Evolutionary conservation across 2,329 filamentous ascomycete genomes (phyloP), one percentile per base, ranked within the genome.

Genomic region (Phialocephala subalpina): DNA sequence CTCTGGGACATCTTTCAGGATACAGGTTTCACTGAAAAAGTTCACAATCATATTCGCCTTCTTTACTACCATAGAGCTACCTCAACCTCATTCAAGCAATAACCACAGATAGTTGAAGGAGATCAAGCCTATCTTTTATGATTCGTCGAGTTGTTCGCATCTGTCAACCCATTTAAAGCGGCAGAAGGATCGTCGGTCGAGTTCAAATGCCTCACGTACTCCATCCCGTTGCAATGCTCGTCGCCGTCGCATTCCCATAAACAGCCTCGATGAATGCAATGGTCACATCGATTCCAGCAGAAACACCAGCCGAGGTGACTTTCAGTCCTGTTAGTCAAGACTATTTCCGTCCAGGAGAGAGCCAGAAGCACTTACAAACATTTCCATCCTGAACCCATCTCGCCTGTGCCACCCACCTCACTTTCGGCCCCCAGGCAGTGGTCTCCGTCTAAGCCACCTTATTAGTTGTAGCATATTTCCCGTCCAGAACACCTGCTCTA

Each of bases 351-450:
- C 29, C 29, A 33, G 14, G 1, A 36, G 36, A 20, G 12, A 20
- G 16, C 6, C 12, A 27, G 25, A 36, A 36, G 14, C 25, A 45
- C 45, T 40, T 25, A 88, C 89, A 92, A 8, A 91, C 78, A 65
- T 90, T 89, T 3, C 86, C 88, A 76, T 92, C 89, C 0, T 82
- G 79, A 0, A 90, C 85, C 86, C 87, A 92, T 45, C 90, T 81
- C 22, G 90, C 90, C 33, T 82, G 81, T 0, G 81, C 77, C 29
- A 89, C 81, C 90, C 90, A 92, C 0, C 85, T 76, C 0, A 89
- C 86, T 0, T 81, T 77, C 0, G 83, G 80, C 0, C 85, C 82
- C 60, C 82, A 77, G 1, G 78, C 74, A 1, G 78, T 83, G 9
- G 86, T 83, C 68, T 76, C 76, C 8, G 77, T 76, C 81, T 85